Evolutionary conservation across 805 yeast species (phyloP).

Genomic region (Kazachstania martiniae): DNA sequence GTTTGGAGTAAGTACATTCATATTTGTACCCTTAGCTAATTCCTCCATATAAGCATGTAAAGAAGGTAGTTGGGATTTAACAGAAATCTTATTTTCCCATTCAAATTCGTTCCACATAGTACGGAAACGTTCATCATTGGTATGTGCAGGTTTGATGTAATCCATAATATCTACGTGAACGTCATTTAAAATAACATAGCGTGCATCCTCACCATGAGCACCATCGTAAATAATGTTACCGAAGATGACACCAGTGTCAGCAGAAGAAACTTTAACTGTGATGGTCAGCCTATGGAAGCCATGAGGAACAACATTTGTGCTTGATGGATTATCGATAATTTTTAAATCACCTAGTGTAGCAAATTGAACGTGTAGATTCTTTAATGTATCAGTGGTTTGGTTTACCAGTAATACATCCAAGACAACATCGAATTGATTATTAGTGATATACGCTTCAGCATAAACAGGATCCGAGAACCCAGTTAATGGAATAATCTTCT

Average conservation of each 20-base stretch:
- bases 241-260: constrained; percentile 95
- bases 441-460: constrained; percentile 92
- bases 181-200: constrained; percentile 85
- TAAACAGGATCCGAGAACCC: constrained; percentile 97
- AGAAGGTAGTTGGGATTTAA: constrained; percentile 54
- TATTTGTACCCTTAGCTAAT: constrained; percentile 67
- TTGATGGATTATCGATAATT: constrained; percentile 82
- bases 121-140: constrained; percentile 84
- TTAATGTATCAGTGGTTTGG: constrained; percentile 84
- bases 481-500: constrained; percentile 86
- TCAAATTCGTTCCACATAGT: constrained; percentile 99
- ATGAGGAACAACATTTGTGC: constrained; percentile 92
- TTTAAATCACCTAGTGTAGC: constrained; percentile 94
- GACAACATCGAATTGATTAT: constrained; percentile 94
- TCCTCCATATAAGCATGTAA: constrained; percentile 71
- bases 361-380: constrained; percentile 87
- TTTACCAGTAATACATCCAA: constrained; percentile 88
- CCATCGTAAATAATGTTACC: constrained; percentile 97
- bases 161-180: constrained; percentile 96
- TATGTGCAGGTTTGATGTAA: constrained; percentile 89
- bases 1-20: constrained; percentile 87
- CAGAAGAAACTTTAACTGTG: constrained; percentile 88
- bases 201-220: constrained; percentile 79
- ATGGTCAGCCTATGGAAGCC: constrained; percentile 86
- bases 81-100: constrained; percentile 97